Evolutionary conservation across 2,329 filamentous ascomycete genomes (phyloP).

Genomic region (Dactylella cylindrospora): DNA sequence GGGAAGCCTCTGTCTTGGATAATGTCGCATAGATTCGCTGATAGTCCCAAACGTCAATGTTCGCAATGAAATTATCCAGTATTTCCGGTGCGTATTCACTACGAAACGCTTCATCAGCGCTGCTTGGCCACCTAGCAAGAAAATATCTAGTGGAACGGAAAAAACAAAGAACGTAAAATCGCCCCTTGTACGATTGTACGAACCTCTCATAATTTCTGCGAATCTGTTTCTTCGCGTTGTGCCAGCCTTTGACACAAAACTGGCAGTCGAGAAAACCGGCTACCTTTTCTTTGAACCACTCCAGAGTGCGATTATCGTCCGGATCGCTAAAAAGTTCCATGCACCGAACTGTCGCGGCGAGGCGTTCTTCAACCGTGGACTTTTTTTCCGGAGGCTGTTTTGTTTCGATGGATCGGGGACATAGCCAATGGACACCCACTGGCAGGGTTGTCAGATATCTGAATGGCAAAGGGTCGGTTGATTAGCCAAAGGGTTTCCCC

Average conservation of each 20-base stretch:
- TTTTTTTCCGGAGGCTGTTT: constrained; percentile 19
- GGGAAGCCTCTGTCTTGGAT: constrained; percentile 15
- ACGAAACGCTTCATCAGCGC: too few relatives aligned
- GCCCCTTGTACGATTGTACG: too few relatives aligned
- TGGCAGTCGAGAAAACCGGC: constrained; percentile 47
- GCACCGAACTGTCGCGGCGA: constrained; percentile 44
- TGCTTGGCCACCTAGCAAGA: constrained; percentile 11
- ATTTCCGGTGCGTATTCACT: constrained; percentile 35
- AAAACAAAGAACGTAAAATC: neutral
- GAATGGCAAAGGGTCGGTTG: neutral
- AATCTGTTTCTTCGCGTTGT: constrained; percentile 46
- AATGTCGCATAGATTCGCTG: constrained; percentile 20
- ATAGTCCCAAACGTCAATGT: constrained; percentile 37
- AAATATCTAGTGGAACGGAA: neutral
- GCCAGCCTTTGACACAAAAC: constrained; percentile 47
- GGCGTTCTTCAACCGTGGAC: constrained; percentile 38
- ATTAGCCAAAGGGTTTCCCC: constrained; percentile 16
- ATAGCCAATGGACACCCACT: constrained; percentile 48
- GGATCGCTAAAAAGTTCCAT: constrained; percentile 47
- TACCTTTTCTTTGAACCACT: constrained; percentile 46
- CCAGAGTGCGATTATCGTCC: constrained; percentile 46
- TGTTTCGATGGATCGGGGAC: constrained; percentile 39
- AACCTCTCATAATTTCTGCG: constrained; percentile 47
- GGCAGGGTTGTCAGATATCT: constrained; percentile 46
- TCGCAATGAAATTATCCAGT: constrained; percentile 34